Percentiles rank a stretch among this genome's conserved stretches.
phyloP scores from a whole-genome alignment of 306 rosid genomes.

The Trifolium dubium region DNA sequence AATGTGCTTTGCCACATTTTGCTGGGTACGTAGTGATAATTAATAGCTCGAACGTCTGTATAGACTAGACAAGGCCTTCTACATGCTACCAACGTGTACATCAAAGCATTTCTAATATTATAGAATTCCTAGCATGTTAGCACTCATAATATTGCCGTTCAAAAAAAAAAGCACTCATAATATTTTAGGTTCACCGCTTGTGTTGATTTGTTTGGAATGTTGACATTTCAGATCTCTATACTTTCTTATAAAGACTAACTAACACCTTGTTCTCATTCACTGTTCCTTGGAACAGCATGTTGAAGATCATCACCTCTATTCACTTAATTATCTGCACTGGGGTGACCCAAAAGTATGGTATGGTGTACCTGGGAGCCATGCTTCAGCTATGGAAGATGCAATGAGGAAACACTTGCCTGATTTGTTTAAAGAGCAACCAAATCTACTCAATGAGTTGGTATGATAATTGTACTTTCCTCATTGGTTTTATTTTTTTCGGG shows the following conservation, averaged over 20 bases:
- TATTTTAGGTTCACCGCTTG: background rate
- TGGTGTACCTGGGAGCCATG: slow-evolving; percentile 86
- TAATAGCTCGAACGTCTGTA: background rate
- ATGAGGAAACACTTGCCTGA: slow-evolving; percentile 85
- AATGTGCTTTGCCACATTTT: slow-evolving; percentile 95
- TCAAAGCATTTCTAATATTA: too few relatives aligned
- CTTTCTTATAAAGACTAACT: slow-evolving; percentile 28
- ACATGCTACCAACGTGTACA: too few relatives aligned
- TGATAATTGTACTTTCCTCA: slow-evolving; percentile 32
- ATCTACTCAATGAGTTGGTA: slow-evolving; percentile 95
- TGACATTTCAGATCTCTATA: slow-evolving; percentile 21
- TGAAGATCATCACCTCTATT: slow-evolving; percentile 96
- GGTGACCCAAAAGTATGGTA: slow-evolving; percentile 99
- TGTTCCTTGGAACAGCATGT: slow-evolving; percentile 76
- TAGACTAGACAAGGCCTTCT: too few relatives aligned
- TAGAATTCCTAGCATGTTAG: too few relatives aligned
- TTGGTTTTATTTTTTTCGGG: slow-evolving; percentile 26
- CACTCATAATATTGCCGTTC: background rate
- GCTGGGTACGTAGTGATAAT: slow-evolving; percentile 78
- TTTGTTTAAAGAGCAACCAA: slow-evolving; percentile 86
- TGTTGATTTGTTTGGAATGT: slow-evolving; percentile 20
- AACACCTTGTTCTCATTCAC: slow-evolving; percentile 37
- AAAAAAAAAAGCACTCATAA: background rate
- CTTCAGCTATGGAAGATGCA: slow-evolving; percentile 70
- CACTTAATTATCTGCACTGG: slow-evolving; percentile 87